These are phyloP conservation scores for Meripilus lineatus DNA, from an alignment of 1,284 basidiomycete species.

Conservation along the genomic window DNA sequence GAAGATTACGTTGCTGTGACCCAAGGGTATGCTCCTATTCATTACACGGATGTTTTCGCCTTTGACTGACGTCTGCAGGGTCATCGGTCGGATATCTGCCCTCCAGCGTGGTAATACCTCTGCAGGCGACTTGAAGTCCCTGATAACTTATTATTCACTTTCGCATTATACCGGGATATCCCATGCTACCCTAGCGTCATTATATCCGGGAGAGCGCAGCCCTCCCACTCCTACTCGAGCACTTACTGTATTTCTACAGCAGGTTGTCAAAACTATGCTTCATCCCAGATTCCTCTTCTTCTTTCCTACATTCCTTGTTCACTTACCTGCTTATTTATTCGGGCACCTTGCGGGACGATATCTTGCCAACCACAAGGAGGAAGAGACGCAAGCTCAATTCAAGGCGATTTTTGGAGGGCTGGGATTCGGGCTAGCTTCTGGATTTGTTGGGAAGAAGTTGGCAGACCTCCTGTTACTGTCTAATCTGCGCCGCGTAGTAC, in stretches of 20 bases:
- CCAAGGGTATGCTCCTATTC: slow-evolving; percentile 58
- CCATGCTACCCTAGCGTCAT: slow-evolving; percentile 56
- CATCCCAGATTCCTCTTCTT: slow-evolving; percentile 80
- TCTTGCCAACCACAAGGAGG: slow-evolving; percentile 62
- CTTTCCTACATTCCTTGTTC: slow-evolving; percentile 73
- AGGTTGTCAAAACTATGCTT: slow-evolving; percentile 68
- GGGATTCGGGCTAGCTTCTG: slow-evolving; percentile 50
- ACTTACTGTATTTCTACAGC: slow-evolving; percentile 66
- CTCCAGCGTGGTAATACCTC: slow-evolving; percentile 34
- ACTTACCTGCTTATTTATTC: slow-evolving; percentile 78
- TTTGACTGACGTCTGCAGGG: slow-evolving; percentile 12
- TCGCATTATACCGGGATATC: slow-evolving; percentile 74
- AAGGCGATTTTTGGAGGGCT: slow-evolving; percentile 84
- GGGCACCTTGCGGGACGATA: slow-evolving; percentile 65
- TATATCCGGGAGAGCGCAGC: slow-evolving; percentile 56
- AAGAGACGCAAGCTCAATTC: slow-evolving; percentile 88
- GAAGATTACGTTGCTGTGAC: slow-evolving; percentile 73
- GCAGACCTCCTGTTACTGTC: slow-evolving; percentile 3
- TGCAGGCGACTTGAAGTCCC: slow-evolving; percentile 26
- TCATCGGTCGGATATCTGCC: slow-evolving; percentile 3
- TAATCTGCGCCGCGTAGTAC: too few relatives aligned
- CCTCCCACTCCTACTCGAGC: slow-evolving; percentile 65
- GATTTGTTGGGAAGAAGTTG: slow-evolving; percentile 11
- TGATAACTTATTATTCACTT: slow-evolving; percentile 83
- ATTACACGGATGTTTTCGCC: neutral